Percentiles rank a stretch among this genome's conserved stretches.
These are phyloP conservation scores for Trichoderma atroviride DNA, from an alignment of 2,329 filamentous ascomycete genomes.

Conservation along the genomic window DNA sequence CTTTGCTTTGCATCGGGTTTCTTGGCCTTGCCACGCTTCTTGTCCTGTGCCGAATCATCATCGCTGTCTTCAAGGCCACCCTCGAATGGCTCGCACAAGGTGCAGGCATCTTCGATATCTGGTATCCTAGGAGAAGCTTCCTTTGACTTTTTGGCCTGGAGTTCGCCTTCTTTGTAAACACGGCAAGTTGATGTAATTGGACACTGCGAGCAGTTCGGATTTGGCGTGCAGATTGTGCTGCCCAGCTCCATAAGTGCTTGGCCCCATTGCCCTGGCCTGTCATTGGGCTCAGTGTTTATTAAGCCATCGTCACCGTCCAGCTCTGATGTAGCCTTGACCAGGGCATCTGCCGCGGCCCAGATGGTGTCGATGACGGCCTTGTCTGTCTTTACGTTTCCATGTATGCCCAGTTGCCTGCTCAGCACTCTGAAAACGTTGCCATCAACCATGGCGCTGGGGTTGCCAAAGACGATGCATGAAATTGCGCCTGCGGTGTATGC, in stretches of 20 bases:
- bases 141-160: conserved; percentile 34
- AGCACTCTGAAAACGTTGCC: conserved; percentile 65
- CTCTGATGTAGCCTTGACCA: conserved; percentile 55
- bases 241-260: conserved; percentile 68
- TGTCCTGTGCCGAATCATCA: conserved; percentile 26
- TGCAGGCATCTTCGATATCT: conserved; percentile 57
- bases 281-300: conserved; percentile 42
- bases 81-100: conserved; percentile 52
- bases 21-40: conserved; percentile 7
- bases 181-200: conserved; percentile 56
- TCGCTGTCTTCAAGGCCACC: conserved; percentile 37
- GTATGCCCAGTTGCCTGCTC: conserved; percentile 61
- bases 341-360: conserved; percentile 60
- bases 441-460: conserved; percentile 62
- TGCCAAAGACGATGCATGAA: conserved; percentile 63
- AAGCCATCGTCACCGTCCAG: conserved; percentile 36
- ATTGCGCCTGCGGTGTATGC: conserved; percentile 66
- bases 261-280: conserved; percentile 62
- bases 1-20: conserved; percentile 30
- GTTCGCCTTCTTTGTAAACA: conserved; percentile 52
- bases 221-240: conserved; percentile 63
- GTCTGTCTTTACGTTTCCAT: conserved; percentile 59
- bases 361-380: conserved; percentile 55
- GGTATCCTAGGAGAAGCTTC: conserved; percentile 24
- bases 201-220: conserved; percentile 57